These are phyloP conservation scores for Areca catechu DNA, from an alignment of 176 grass and related monocot species.

Conservation along the genomic window DNA sequence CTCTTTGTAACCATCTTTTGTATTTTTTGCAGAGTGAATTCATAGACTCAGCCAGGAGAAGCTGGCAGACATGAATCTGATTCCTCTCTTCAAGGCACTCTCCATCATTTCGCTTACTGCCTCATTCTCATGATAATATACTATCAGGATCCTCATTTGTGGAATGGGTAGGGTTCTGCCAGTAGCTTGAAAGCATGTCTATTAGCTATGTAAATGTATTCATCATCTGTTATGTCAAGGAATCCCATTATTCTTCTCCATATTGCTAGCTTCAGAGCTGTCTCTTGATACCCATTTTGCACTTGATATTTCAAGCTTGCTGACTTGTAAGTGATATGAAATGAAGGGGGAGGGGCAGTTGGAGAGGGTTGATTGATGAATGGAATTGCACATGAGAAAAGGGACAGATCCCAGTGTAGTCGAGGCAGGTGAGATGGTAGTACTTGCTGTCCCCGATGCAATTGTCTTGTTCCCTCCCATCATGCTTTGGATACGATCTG, in stretches of 20 bases:
- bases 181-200: conserved; percentile 72
- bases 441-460: conserved; percentile 40
- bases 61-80: conserved; percentile 39
- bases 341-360: conserved; percentile 50
- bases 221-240: conserved; percentile 55
- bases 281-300: conserved; percentile 21
- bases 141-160: conserved; percentile 43
- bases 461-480: conserved; percentile 31
- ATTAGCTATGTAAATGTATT: conserved; percentile 74
- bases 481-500: conserved; percentile 54
- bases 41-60: conserved; percentile 79
- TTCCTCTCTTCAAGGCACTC: conserved; percentile 40
- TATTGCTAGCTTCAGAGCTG: conserved; percentile 28
- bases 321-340: conserved; percentile 67
- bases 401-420: conserved; percentile 78
- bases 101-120: conserved; percentile 42
- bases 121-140: conserved; percentile 85
- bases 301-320: conserved; percentile 54
- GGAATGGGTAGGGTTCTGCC: conserved; percentile 73
- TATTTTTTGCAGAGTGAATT: conserved; percentile 48
- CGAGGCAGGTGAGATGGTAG: conserved; percentile 65
- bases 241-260: conserved; percentile 61
- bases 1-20: conserved; percentile 32
- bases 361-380: background rate
- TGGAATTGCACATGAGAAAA: conserved; percentile 88